Evolutionary conservation across 129 eudicot genomes (phyloP), one percentile per base, ranked within the genome.

Genomic region (Dittrichia graveolens): DNA sequence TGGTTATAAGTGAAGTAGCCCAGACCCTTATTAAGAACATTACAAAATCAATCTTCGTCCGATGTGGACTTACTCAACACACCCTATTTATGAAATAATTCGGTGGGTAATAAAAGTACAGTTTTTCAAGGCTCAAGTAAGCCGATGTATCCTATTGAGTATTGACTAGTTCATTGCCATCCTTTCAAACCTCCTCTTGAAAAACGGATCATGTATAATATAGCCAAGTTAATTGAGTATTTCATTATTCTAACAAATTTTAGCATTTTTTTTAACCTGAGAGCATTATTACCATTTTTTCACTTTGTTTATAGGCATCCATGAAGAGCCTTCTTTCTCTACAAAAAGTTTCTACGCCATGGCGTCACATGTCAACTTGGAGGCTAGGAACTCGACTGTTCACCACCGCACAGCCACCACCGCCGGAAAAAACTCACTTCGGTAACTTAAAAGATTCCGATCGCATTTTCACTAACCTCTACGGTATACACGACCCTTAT

Each of bases 371-470:
- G 49, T 82, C 76, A 65, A 65, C 40, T 37, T 78, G 55, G 84
- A 82, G 58, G 48, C 59, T 70, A 5, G 76, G 79, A 42, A 62
- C 79, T 45, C 83, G 90, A 74, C 58, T 75, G 18, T 82, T 92
- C 77, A 67, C 78, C 52, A 89, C 80, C 68, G 85, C 88, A 62
- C 91, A 82, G 44, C 87, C 97, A 3, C 85, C 97, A 47, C 87
- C 90, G 39, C 95, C 89, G 0, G 87, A 87, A 78, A 92, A 83
- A 50, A 75, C 96, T 55, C 98, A 89, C 72, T 92, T 85, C 65
- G 96, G 96, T 43, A 95, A 89, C 86, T 75, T 92, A 59, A 86
- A 85, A 72, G 97, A 91, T 73, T 86, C 86, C 68, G 96, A 91
- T 67, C 97, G 95, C 50, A 91, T 91, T 39, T 91, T 91, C 81